Percentiles rank a stretch among this genome's conserved stretches.
These are phyloP conservation scores for Pichia sp. DNA, from an alignment of 1,139 yeast genomes.

Conservation along the genomic window DNA sequence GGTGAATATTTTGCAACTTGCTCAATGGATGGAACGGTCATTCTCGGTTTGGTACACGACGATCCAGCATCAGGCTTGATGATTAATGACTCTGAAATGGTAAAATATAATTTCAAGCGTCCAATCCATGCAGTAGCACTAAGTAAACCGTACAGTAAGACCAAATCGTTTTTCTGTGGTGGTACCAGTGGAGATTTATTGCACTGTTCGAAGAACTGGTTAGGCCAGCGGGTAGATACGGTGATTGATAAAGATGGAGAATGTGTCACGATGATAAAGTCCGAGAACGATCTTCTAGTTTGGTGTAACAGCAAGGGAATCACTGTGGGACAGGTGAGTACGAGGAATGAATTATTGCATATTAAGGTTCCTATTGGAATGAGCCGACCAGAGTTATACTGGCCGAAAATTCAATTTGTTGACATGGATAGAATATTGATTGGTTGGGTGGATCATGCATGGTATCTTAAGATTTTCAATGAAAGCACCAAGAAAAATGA, in stretches of 20 bases:
- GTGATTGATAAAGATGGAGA: slow-evolving; percentile 60
- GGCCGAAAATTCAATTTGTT: slow-evolving; percentile 72
- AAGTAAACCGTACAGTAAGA: slow-evolving; percentile 59
- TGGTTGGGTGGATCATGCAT: slow-evolving; percentile 81
- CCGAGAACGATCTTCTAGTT: slow-evolving; percentile 59
- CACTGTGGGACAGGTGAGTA: slow-evolving; percentile 48
- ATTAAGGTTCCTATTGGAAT: slow-evolving; percentile 57
- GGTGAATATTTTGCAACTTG: slow-evolving; percentile 77
- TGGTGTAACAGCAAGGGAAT: slow-evolving; percentile 93
- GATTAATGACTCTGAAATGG: slow-evolving; percentile 11
- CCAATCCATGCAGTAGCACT: slow-evolving; percentile 86
- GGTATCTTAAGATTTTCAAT: slow-evolving; percentile 55
- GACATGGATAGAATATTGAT: slow-evolving; percentile 67
- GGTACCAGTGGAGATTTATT: slow-evolving; percentile 87
- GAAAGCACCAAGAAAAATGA: slow-evolving; percentile 22
- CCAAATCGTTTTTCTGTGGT: slow-evolving; percentile 73
- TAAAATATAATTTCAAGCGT: slow-evolving; percentile 77
- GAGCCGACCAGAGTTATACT: slow-evolving; percentile 74
- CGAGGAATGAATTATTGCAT: slow-evolving; percentile 43
- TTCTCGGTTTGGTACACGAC: slow-evolving; percentile 70
- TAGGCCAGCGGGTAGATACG: slow-evolving; percentile 72
- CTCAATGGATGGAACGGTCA: slow-evolving; percentile 90
- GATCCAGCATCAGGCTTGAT: slow-evolving; percentile 20
- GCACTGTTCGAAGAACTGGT: slow-evolving; percentile 76
- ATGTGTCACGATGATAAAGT: slow-evolving; percentile 65